These are phyloP conservation scores for Podaxis mareebaensis DNA, from an alignment of 768 basidiomycete species.

Conservation along the genomic window DNA sequence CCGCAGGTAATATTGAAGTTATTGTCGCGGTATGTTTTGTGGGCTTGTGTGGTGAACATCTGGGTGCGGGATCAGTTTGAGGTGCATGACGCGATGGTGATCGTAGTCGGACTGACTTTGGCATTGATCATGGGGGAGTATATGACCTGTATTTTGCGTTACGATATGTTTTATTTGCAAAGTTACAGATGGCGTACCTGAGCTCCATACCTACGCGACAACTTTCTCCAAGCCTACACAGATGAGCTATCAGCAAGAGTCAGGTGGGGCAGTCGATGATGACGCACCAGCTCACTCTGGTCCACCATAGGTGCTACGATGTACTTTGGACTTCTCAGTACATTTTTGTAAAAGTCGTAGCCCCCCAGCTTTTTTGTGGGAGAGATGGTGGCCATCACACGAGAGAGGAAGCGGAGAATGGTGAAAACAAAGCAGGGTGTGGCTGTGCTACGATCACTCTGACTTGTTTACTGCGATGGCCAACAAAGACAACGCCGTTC, in stretches of 20 bases:
- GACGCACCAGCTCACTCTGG: conserved; percentile 88
- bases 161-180: background rate
- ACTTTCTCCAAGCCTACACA: conserved; percentile 81
- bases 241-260: background rate
- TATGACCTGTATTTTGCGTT: conserved; percentile 51
- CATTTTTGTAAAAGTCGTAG: conserved; percentile 80
- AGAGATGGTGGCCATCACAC: conserved; percentile 2
- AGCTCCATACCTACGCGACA: conserved; percentile 81
- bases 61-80: conserved; percentile 24
- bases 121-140: conserved; percentile 99
- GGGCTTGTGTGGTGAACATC: conserved; percentile 61
- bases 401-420: conserved; percentile 9
- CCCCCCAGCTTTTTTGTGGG: conserved; percentile 54
- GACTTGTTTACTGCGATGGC: conserved; percentile 10
- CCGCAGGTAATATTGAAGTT: conserved; percentile 68
- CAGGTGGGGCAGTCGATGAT: background rate
- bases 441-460: conserved; percentile 16
- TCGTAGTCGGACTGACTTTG: conserved; percentile 47
- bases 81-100: background rate
- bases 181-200: conserved; percentile 49
- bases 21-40: conserved; percentile 57
- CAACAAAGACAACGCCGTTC: conserved; percentile 8
- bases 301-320: conserved; percentile 99
- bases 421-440: conserved; percentile 8
- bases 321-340: conserved; percentile 83